Evolutionary conservation across 2,329 filamentous ascomycete genomes (phyloP), one percentile per base, ranked within the genome.

Genomic region (Truncatella angustata): DNA sequence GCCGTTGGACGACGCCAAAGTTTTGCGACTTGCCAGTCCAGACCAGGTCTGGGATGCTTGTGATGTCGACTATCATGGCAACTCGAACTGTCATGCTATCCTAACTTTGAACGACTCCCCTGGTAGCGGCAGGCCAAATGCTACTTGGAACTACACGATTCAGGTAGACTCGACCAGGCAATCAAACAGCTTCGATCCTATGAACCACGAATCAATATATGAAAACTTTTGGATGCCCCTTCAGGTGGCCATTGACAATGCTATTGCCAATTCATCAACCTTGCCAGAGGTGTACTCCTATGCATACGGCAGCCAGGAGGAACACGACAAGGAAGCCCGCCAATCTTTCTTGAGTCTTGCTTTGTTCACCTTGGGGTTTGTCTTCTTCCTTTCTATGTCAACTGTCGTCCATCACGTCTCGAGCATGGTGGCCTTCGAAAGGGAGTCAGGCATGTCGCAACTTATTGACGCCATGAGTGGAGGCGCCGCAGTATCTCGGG

Each of bases 391-490:
- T 56, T 85, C 82, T 4, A 79, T 88, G 50, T 80, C 87, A 35
- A 85, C 85, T 4, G 80, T 90, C 4, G 82, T 82, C 47, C 90
- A 91, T 61, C 87, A 91, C 60, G 73, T 90, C 12, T 85, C 86
- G 3, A 86, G 87, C 26, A 77, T 88, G 58, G 82, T 90, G 67
- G 85, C 87, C 3, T 78, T 79, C 2, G 88, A 91, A 66, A 74
- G 87, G 45, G 87, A 90, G 67, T 70, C 80, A 5, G 87, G 87
- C 2, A 84, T 90, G 71, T 86, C 85, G 4, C 84, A 88, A 60
- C 74, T 91, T 12, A 84, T 91, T 32, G 87, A 91, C 69, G 84
- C 86, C 46, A 91, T 91, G 86, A 87, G 54, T 84, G 84, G 84
- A 70, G 85, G 60, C 80, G 83, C 51, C 83, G 84, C 72, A 76